Evolutionary conservation across 495 filamentous ascomycete species (phyloP).

Genomic region (Aspergillus cristatus): DNA sequence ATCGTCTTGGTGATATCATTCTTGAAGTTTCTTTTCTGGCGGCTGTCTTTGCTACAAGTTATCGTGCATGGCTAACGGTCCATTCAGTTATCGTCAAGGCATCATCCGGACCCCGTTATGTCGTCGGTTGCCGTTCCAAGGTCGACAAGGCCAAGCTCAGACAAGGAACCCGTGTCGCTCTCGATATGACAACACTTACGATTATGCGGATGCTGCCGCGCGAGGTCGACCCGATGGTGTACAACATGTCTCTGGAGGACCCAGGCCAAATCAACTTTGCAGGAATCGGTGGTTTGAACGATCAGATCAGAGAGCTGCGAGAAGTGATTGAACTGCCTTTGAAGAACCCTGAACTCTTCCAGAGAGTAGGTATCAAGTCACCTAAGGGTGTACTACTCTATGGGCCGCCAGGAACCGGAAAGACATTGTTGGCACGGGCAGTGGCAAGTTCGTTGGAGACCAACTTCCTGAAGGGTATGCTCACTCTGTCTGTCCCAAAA

Average conservation of each 20-base stretch:
- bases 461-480: slow-evolving; percentile 91
- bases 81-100: slow-evolving; percentile 69
- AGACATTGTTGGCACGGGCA: slow-evolving; percentile 89
- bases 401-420: slow-evolving; percentile 95
- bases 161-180: slow-evolving; percentile 94
- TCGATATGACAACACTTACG: slow-evolving; percentile 99
- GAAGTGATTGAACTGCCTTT: slow-evolving; percentile 97
- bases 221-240: slow-evolving; percentile 96
- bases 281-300: slow-evolving; percentile 98
- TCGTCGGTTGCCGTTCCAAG: slow-evolving; percentile 96
- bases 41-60: neutral
- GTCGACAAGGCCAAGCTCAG: slow-evolving; percentile 95
- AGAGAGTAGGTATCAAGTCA: slow-evolving; percentile 96
- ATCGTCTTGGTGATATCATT: neutral
- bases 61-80: slow-evolving; percentile 12
- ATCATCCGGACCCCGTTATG: slow-evolving; percentile 94
- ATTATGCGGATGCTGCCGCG: slow-evolving; percentile 99
- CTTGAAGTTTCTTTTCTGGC: neutral
- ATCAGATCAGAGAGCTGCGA: slow-evolving; percentile 94
- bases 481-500: too few relatives aligned
- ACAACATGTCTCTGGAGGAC: slow-evolving; percentile 99
- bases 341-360: slow-evolving; percentile 97
- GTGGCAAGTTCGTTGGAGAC: slow-evolving; percentile 97
- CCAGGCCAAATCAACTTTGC: slow-evolving; percentile 96
- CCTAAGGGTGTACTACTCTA: slow-evolving; percentile 97